Conservation (phyloP, 768 basidiomycete genomes). For the Pleurotus cornucopiae region DNA sequence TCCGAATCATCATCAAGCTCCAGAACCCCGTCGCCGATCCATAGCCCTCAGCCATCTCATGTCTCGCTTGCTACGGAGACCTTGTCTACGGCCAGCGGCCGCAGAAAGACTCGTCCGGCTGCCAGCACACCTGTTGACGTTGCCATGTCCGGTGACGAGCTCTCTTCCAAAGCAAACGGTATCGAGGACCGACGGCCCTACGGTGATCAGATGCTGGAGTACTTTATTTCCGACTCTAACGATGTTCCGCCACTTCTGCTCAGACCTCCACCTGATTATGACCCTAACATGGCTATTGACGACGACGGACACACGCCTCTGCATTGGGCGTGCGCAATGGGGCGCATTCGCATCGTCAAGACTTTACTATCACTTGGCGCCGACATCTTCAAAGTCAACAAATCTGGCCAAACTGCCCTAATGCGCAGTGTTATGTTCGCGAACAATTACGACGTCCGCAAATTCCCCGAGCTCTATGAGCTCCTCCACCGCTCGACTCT, state of each 20-base stretch:
- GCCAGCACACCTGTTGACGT: conserved; percentile 43
- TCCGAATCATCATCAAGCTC: conserved; percentile 84
- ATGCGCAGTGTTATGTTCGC: conserved; percentile 99
- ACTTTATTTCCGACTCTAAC: conserved; percentile 96
- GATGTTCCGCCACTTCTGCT: conserved; percentile 87
- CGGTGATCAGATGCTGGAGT: conserved; percentile 94
- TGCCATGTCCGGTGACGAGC: conserved; percentile 36
- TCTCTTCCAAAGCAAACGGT: conserved; percentile 35
- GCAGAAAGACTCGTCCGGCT: conserved; percentile 44
- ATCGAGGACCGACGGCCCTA: conserved; percentile 63
- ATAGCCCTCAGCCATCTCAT: conserved; percentile 45
- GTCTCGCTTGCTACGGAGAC: conserved; percentile 38
- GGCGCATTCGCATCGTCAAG: conserved; percentile 93
- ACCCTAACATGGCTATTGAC: conserved; percentile 94
- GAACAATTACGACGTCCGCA: conserved; percentile 98
- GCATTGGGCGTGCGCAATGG: conserved; percentile 99
- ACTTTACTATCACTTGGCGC: conserved; percentile 90
- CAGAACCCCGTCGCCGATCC: conserved; percentile 89
- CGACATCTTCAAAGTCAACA: conserved; percentile 96
- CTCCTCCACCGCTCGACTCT: conserved; percentile 96
- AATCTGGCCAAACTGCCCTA: conserved; percentile 91
- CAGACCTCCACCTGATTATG: conserved; percentile 84
- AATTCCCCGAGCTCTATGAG: conserved; percentile 97
- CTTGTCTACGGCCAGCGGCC: conserved; percentile 26
- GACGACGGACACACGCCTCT: conserved; percentile 96